A percentile compares a stretch with the other conserved stretches of the same genome.
Evolutionary conservation across 371 early-diverging fungal species (phyloP).

Genomic region (Chytridiales sp.): DNA sequence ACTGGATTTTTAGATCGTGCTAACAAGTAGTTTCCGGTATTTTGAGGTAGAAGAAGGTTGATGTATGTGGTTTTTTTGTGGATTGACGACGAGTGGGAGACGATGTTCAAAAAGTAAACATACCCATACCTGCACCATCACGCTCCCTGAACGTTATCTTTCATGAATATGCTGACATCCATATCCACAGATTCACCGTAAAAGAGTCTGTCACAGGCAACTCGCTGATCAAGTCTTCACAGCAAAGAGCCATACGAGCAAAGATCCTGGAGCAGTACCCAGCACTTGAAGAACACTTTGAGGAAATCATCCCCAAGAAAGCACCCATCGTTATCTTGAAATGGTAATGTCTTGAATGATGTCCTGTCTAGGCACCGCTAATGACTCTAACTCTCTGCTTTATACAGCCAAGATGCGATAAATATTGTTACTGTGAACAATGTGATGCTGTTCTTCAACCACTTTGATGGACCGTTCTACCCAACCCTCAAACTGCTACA

Average conservation of each 20-base stretch:
- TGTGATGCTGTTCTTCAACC: conserved; percentile 88
- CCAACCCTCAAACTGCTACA: conserved; percentile 88
- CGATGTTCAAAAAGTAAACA: no score
- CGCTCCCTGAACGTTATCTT: no score
- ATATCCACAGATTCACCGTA: conserved; percentile 18
- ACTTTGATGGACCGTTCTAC: conserved; percentile 87
- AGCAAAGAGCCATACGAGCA: conserved; percentile 81
- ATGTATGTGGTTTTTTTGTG: no score
- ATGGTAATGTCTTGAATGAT: no score
- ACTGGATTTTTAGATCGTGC: conserved; percentile 28
- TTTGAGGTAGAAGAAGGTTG: no score
- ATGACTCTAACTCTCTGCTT: background rate
- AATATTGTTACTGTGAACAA: conserved; percentile 78
- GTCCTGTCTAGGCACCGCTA: background rate
- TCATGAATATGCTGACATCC: no score
- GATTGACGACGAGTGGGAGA: no score
- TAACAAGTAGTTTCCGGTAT: background rate
- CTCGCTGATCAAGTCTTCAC: conserved; percentile 78
- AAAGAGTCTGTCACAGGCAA: conserved; percentile 26
- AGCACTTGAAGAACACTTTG: conserved; percentile 75
- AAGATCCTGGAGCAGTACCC: conserved; percentile 88
- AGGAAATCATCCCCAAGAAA: conserved; percentile 94
- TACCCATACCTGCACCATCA: no score
- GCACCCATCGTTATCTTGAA: conserved; percentile 80
- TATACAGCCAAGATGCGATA: conserved; percentile 78